Evolutionary conservation across 1,284 basidiomycete genomes (phyloP), one percentile per base, ranked within the genome.

Genomic region (Mycosarcoma maydis): DNA sequence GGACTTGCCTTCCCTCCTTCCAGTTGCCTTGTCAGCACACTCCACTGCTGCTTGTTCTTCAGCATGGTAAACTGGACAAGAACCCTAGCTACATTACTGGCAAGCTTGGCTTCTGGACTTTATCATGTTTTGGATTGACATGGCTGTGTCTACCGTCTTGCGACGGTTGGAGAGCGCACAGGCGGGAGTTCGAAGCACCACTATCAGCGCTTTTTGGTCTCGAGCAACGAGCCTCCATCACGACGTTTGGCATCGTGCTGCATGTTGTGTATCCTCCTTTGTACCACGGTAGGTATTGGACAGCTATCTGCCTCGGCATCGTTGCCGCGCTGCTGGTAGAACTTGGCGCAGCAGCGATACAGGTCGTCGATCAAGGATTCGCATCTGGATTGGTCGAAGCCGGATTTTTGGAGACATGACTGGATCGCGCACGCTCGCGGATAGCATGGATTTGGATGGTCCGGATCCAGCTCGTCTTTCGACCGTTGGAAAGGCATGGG

Each of bases 391-490:
- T 80, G 79, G 41, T 79, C 56, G 50, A 66, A 79, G 39, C 62
- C 62, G 14, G 69, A 62, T 29, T 65, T 71, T 42, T 78, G 73
- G 23, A 81, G 66, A 52, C 79, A 81, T 9, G 53, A 49, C 36
- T 81, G 79, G 34, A 81, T 76, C 7, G 60, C 70, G 57, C 79
- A 81, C 10, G 77, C 77, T 22, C 57, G 41, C 6, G 75, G 70
- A 55, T 80, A 72, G 68, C 78, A 80, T 22, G 77, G 76, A 29
- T 75, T 74, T 14, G 71, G 59, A 19, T 73, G 57, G 0, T 45
- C 42, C 24, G 57, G 49, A 27, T 65, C 60, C 2, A 70, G 49
- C 14, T 66, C 54, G n/a, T 52, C 41, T 37, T 57, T 56, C 3
- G 54, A 44, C 5, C 30, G 44, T 39, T 34, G 33, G 26, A 42